Conservation (phyloP, 768 basidiomycete genomes). For the Cubamyces lactineus region DNA sequence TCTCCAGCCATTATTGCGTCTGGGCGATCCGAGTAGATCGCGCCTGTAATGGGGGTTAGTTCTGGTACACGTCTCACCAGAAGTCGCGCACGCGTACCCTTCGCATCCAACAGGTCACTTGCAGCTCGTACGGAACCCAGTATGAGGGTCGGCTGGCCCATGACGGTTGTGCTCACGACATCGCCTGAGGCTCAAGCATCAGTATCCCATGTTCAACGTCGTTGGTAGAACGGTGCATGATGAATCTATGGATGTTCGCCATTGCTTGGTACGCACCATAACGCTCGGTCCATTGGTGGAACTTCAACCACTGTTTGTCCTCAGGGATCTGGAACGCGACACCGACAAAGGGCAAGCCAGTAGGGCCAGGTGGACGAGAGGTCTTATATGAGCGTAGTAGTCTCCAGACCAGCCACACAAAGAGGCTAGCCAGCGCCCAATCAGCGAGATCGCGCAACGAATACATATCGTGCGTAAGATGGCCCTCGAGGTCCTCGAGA, state of each 20-base stretch:
- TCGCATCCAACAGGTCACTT: conserved; percentile 34
- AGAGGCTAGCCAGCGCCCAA: background rate
- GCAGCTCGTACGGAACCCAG: conserved; percentile 34
- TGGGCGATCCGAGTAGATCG: conserved; percentile 40
- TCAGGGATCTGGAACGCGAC: conserved; percentile 32
- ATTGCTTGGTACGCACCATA: conserved; percentile 26
- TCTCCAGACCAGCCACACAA: conserved; percentile 9
- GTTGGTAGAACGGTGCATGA: no score
- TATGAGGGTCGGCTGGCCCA: conserved; percentile 34
- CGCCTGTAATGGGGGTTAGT: conserved; percentile 21
- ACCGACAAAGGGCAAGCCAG: conserved; percentile 27
- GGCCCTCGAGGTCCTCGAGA: no score
- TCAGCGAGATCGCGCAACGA: background rate
- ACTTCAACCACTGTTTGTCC: conserved; percentile 33
- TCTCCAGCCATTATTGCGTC: conserved; percentile 38
- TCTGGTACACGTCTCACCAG: background rate
- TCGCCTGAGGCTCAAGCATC: conserved; percentile 28
- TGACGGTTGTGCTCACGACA: conserved; percentile 31
- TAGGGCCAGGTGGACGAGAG: conserved; percentile 30
- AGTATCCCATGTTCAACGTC: background rate
- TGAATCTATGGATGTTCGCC: no score
- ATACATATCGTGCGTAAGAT: background rate
- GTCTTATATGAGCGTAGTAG: background rate
- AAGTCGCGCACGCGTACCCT: conserved; percentile 20
- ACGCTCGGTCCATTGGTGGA: conserved; percentile 29